Evolutionary conservation across 495 filamentous ascomycete genomes (phyloP), one percentile per base, ranked within the genome.

Genomic region (Cercophora sp.): DNA sequence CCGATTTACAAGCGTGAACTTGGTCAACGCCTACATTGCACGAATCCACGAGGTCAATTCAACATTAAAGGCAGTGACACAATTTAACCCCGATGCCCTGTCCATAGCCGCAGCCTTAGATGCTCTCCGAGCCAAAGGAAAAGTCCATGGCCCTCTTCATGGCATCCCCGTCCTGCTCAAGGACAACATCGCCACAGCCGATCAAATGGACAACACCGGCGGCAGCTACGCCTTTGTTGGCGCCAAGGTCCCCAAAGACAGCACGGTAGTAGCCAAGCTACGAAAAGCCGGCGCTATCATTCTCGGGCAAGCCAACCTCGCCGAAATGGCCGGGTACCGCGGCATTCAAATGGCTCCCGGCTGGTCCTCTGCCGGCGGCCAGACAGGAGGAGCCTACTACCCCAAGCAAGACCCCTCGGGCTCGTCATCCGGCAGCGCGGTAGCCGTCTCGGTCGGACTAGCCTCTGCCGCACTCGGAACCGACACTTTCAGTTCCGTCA

Each of bases 131-230:
- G 57, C 58, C 19, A 43, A 47, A 6, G 55, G 62, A 3, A 44
- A 29, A 0, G 26, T 32, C 22, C 31, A 71, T 23, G 75, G 78
- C 9, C 77, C 78, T 4, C 69, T 86, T 2, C 83, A 88, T 66
- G 85, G 85, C 11, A 75, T 88, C 27, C 85, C 85, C 0, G 78
- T 87, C 36, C 58, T 87, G 10, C 76, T 87, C 63, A 87, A 88
- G 66, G 78, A 84, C 60, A 89, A 86, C 69, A 87, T 88, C 50
- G 85, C 79, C 18, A 84, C 81, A 2, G 76, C 76, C 41, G 86
- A 89, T 54, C 73, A 77, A 36, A 83, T 88, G 84, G 79, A 85
- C 60, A 67, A 51, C 35, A 58, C 63, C 0, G 82, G 80, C 13
- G 83, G 84, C 5, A 85, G 82, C 0, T 84, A 69, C 41, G 70